Conservation (phyloP, 352 stramenopile species). For the Pseudoperonospora humuli region DNA sequence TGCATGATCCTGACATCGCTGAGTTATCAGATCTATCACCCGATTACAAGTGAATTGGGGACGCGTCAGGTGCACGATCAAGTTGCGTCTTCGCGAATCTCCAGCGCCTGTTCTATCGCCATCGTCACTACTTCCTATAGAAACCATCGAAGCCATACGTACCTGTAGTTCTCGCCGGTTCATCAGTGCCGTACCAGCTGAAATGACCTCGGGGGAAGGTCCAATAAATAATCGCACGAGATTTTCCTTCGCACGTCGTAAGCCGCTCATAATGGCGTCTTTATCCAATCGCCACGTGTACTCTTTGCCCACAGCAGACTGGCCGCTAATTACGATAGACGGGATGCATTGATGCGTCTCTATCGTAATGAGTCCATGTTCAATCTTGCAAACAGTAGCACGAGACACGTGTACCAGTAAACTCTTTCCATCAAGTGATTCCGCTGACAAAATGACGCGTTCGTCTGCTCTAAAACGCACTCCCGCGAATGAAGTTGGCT, state of each 20-base stretch:
- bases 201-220: conserved; percentile 33
- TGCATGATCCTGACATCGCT: conserved; percentile 22
- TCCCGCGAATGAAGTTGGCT: conserved; percentile 39
- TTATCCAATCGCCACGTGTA: conserved; percentile 78
- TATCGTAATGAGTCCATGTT: conserved; percentile 37
- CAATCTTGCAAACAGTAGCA: conserved; percentile 41
- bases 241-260: conserved; percentile 70
- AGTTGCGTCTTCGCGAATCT: conserved; percentile 42
- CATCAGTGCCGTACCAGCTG: conserved; percentile 25
- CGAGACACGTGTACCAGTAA: conserved; percentile 59
- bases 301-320: conserved; percentile 48
- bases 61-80: conserved; percentile 54
- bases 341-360: conserved; percentile 56
- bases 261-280: conserved; percentile 55
- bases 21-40: conserved; percentile 34
- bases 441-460: conserved; percentile 60
- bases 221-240: conserved; percentile 66
- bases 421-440: conserved; percentile 57
- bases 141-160: conserved; percentile 10
- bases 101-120: conserved; percentile 22
- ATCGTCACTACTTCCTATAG: conserved; percentile 8
- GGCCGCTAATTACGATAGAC: conserved; percentile 39
- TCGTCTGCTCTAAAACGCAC: conserved; percentile 61
- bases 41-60: conserved; percentile 51
- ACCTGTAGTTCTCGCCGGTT: conserved; percentile 30